Conservation (phyloP, 2,329 filamentous ascomycete genomes). For the Rhynchosporium agropyri region DNA sequence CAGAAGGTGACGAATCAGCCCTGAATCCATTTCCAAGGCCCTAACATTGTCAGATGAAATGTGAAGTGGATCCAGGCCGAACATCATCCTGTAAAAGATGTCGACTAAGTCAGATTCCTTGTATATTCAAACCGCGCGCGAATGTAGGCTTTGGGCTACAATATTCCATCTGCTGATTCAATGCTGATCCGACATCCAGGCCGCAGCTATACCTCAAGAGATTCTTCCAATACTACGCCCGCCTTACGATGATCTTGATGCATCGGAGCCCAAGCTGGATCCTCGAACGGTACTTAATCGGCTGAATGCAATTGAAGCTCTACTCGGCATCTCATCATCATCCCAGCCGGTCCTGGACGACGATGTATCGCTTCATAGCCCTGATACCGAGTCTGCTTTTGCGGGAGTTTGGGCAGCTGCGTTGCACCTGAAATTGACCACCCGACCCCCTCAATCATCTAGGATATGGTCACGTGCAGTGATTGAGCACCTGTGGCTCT, state of each 20-base stretch:
- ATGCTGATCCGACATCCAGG: slow-evolving; percentile 19
- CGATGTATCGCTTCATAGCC: slow-evolving; percentile 22
- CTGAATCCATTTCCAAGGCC: slow-evolving; percentile 1
- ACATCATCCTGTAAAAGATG: slow-evolving; percentile 43
- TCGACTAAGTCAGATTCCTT: slow-evolving; percentile 43
- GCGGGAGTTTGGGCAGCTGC: slow-evolving; percentile 42
- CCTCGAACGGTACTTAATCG: slow-evolving; percentile 29
- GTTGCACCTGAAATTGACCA: slow-evolving; percentile 38
- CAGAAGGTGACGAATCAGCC: slow-evolving; percentile 21
- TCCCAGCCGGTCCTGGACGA: slow-evolving; percentile 27
- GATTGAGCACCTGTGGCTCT: slow-evolving; percentile 44
- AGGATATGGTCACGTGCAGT: slow-evolving; percentile 43
- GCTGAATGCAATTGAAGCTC: slow-evolving; percentile 32
- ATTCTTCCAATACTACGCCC: slow-evolving; percentile 18
- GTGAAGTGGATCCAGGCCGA: slow-evolving; percentile 41
- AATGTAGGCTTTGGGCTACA: slow-evolving; percentile 42
- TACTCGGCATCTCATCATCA: slow-evolving; percentile 27
- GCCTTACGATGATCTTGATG: slow-evolving; percentile 14
- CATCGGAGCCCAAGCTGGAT: slow-evolving; percentile 27
- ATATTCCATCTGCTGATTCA: slow-evolving; percentile 26
- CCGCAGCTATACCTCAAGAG: slow-evolving; percentile 26
- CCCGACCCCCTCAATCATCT: slow-evolving; percentile 33
- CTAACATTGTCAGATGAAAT: slow-evolving; percentile 43
- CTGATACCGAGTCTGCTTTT: slow-evolving; percentile 30
- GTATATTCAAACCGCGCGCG: slow-evolving; percentile 47